Conservation (phyloP, 164 flowering plant genomes). For the Kingdonia uniflora region DNA sequence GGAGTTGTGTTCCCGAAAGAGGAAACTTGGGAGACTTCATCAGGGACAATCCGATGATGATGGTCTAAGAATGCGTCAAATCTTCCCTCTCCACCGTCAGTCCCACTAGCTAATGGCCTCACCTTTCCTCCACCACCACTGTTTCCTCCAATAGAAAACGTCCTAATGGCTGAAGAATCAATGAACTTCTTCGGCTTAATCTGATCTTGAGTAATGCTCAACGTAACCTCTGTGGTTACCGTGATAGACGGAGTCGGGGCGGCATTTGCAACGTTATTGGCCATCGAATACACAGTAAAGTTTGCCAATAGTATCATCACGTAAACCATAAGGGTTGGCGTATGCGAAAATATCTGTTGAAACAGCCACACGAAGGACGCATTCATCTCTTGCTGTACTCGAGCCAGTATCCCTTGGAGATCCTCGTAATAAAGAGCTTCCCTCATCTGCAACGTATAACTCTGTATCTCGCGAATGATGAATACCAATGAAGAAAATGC, state of each 20-base stretch:
- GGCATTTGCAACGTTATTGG: constrained; percentile 43
- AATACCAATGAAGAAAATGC: constrained; percentile 94
- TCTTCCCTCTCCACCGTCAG: constrained; percentile 58
- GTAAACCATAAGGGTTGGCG: constrained; percentile 82
- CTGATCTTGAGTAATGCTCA: constrained; percentile 21
- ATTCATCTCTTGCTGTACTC: constrained; percentile 69
- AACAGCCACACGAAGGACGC: constrained; percentile 93
- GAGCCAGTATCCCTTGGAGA: constrained; percentile 41
- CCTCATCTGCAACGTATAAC: constrained; percentile 64
- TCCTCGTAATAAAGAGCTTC: constrained; percentile 55
- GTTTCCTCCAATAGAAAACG: constrained; percentile 48
- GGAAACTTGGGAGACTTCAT: constrained; percentile 28
- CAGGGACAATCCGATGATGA: constrained; percentile 29
- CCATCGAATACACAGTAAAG: constrained; percentile 76
- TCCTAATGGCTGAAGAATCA: constrained; percentile 36
- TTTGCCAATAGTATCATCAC: constrained; percentile 92
- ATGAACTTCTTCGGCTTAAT: constrained; percentile 37
- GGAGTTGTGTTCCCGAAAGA: constrained; percentile 18
- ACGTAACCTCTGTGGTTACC: constrained; percentile 15
- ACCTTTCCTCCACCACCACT: constrained; percentile 61
- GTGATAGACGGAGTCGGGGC: constrained; percentile 17
- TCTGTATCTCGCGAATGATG: constrained; percentile 78
- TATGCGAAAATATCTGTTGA: constrained; percentile 76
- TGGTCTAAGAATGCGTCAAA: constrained; percentile 18
- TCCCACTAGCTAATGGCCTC: constrained; percentile 40